Percentiles rank a stretch among this genome's conserved stretches.
Conservation (phyloP, 345 rosid genomes). For the Dipteronia dyeriana region DNA sequence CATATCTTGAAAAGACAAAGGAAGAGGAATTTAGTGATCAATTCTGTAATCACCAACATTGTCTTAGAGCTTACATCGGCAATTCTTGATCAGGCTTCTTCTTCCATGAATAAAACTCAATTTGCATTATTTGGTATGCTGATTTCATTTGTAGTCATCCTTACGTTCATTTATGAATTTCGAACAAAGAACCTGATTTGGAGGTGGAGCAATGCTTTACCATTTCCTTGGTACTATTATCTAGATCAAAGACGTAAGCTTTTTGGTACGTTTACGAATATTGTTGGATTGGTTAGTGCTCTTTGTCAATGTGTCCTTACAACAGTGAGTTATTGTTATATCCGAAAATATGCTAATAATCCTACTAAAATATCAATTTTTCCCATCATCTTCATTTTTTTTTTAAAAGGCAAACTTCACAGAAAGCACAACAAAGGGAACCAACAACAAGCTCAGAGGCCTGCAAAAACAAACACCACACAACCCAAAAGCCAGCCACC, state of each 20-base stretch:
- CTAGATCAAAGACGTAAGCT: background rate
- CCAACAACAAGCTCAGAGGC: no score
- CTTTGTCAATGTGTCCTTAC: background rate
- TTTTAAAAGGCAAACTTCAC: no score
- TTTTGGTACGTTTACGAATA: conserved; percentile 3
- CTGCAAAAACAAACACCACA: no score
- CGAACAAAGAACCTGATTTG: background rate
- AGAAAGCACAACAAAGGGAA: no score
- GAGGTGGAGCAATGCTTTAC: background rate
- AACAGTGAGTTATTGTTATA: background rate
- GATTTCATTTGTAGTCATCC: conserved; percentile 3
- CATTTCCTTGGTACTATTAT: conserved; percentile 6
- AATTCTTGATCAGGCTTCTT: conserved; percentile 6
- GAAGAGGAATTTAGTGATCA: background rate
- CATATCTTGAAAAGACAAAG: background rate
- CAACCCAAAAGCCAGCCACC: no score
- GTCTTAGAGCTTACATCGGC: conserved; percentile 10
- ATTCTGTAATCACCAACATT: conserved; percentile 5
- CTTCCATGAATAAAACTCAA: background rate
- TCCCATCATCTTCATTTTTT: conserved; percentile 6
- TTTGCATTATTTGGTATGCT: conserved; percentile 7
- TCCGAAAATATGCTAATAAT: background rate
- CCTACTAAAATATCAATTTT: conserved; percentile 4
- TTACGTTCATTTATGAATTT: conserved; percentile 1
- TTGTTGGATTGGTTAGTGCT: conserved; percentile 9